Percentiles rank a stretch among this genome's conserved stretches.
These are phyloP conservation scores for Lentinus brumalis DNA, from an alignment of 768 basidiomycete species.

Conservation along the genomic window DNA sequence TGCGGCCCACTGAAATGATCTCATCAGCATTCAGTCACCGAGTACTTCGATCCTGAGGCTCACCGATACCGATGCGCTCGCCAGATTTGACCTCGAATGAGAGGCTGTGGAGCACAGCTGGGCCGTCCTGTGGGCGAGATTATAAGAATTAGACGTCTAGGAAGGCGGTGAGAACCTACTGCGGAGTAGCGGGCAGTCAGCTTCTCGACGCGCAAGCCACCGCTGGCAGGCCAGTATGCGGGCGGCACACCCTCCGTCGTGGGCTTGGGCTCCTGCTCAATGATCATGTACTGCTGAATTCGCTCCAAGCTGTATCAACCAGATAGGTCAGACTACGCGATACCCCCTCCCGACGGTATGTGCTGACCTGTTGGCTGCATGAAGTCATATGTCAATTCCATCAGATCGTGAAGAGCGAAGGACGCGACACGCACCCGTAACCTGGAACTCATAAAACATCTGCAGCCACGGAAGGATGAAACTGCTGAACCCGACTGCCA, in stretches of 20 bases:
- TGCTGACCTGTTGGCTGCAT: constrained; percentile 31
- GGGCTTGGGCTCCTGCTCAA: constrained; percentile 54
- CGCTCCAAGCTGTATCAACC: constrained; percentile 45
- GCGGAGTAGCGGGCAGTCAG: constrained; percentile 51
- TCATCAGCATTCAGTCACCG: not conserved
- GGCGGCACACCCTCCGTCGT: constrained; percentile 50
- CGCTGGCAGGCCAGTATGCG: constrained; percentile 65
- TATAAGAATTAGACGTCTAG: not conserved
- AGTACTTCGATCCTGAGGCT: too few relatives aligned
- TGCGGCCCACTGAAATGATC: constrained; percentile 50
- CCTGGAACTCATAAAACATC: constrained; percentile 47
- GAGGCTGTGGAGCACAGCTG: constrained; percentile 56
- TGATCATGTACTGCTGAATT: constrained; percentile 55
- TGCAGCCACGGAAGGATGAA: constrained; percentile 55
- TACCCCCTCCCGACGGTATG: not conserved
- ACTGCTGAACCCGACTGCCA: constrained; percentile 55
- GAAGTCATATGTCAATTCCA: not conserved
- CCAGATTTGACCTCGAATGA: constrained; percentile 55
- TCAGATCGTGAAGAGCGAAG: too few relatives aligned
- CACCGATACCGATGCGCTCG: constrained; percentile 60
- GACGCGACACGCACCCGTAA: constrained; percentile 35
- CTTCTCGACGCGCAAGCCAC: constrained; percentile 52
- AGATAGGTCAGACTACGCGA: not conserved
- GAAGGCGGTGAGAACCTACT: constrained; percentile 19
- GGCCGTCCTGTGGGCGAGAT: constrained; percentile 43